Evolutionary conservation across 2,329 filamentous ascomycete genomes (phyloP).

Genomic region (Endoconidiophora laricicola): DNA sequence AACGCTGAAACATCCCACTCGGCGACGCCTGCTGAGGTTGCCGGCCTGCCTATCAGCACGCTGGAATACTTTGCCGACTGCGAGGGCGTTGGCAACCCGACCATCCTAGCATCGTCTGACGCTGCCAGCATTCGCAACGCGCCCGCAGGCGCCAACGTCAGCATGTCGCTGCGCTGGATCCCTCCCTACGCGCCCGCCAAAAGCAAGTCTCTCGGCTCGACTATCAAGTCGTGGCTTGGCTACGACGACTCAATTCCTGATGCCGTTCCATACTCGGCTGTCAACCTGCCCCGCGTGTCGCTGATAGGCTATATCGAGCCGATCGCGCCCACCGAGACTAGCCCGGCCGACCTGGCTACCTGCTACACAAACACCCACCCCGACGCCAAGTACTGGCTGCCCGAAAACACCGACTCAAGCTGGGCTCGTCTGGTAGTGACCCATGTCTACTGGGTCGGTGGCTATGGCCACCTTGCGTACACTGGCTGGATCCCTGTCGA

Average conservation of each 20-base stretch:
- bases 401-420: slow-evolving; percentile 57
- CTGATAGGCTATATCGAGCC: slow-evolving; percentile 69
- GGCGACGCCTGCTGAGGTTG: slow-evolving; percentile 41
- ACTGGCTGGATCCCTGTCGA: slow-evolving; percentile 85
- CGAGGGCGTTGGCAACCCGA: slow-evolving; percentile 63
- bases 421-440: slow-evolving; percentile 76
- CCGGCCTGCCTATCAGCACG: slow-evolving; percentile 60
- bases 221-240: slow-evolving; percentile 17
- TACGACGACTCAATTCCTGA: slow-evolving; percentile 19
- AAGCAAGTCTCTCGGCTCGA: slow-evolving; percentile 26
- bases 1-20: too few species aligned
- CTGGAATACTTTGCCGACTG: slow-evolving; percentile 91
- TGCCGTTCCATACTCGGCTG: slow-evolving; percentile 48
- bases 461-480: slow-evolving; percentile 81
- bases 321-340: slow-evolving; percentile 37
- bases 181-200: slow-evolving; percentile 46
- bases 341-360: slow-evolving; percentile 32
- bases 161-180: slow-evolving; percentile 65
- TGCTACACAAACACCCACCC: slow-evolving; percentile 68
- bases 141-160: slow-evolving; percentile 68
- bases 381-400: slow-evolving; percentile 75
- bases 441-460: slow-evolving; percentile 84
- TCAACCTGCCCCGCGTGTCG: slow-evolving; percentile 69
- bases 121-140: slow-evolving; percentile 81
- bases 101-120: slow-evolving; percentile 71